Evolutionary conservation across 192 early-diverging fungal genomes (phyloP), one percentile per base, ranked within the genome.

Genomic region (Entomortierella parvispora): DNA sequence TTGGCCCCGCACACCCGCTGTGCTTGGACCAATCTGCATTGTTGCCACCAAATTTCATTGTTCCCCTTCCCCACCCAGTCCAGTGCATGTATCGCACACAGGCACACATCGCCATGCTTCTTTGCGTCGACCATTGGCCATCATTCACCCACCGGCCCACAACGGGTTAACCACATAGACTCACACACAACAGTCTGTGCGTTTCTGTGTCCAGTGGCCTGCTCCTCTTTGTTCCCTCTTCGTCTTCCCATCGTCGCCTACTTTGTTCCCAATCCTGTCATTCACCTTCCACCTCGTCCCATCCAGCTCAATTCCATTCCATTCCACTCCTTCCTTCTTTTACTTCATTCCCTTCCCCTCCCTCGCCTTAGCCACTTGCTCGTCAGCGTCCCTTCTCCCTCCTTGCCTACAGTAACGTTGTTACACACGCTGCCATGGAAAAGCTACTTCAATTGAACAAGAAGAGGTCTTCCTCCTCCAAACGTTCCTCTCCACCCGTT

Each of bases 231-330:
- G 28, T 12, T 7, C 4, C 34, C 23, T 15, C 22, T 37, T 11
- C 50, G 5, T 33, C 22, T 33, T 15, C 26, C 33, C 33, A 14
- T 34, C 45, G 28, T 33, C 52, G 46, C 64, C 40, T 57, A 56
- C 53, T 18, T 40, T 32, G 33, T 57, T 57, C 48, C 60, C 37
- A 63, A 50, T 51, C 18, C 40, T 17, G 58, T 29, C 31, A 59
- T 59, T 44, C 40, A 0, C 32, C 69, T 71, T 71, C 69, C 69
- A 71, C 54, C 60, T 71, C 63, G 61, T 60, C 69, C 69, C 50
- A 11, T 63, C 12, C 15, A 11, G 28, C n/a, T n/a, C 51, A 45
- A 62, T 56, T 70, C 49, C 23, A 59, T 61, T 55, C 57, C 66
- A 32, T 34, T 47, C 58, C 51, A 11, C 57, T 50, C 26, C 34